Base-by-base conservation (phyloP, 129 eudicot species). In the Solidago caesia region DNA sequence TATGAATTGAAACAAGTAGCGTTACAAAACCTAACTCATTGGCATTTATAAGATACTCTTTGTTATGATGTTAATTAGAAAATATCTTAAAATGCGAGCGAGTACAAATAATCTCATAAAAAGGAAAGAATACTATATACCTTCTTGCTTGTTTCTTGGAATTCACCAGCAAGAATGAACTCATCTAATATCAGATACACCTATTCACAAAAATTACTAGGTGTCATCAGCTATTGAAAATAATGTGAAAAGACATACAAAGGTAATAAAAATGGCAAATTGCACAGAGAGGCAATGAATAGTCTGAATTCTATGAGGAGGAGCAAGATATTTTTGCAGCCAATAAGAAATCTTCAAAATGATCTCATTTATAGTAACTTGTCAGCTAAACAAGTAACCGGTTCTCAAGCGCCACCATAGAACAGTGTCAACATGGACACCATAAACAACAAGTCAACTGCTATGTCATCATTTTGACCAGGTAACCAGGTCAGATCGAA, bases 131-230 rank as follows among this genome's bases (percentile, higher is more conserved):
- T 7, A 29, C 4, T 0, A 48, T n/a, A 58, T 81, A 88, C 97
- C 97, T 82, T 88, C 72, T 91, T 91, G 87, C 97, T 91, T 4
- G 95, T 91, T 86, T 91, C 97, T 84, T 88, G 94, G 68, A 91
- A 92, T 77, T 91, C 97, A 41, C 97, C 97, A n/a, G 97, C 97
- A 80, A 91, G 91, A 78, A 91, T 91, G 77, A 91, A 91, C 82
- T 91, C 97, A 48, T 91, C 97, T 48, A 91, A 75, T 82, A 91
- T 91, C 77, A 91, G 84, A 47, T 88, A 91, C 14, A 91, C 97
- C 97, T 91, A 42, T 67, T 64, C 39, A 49, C 79, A 46, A 67
- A 60, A 44, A 75, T 3, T 61, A 68, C 26, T 14, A 44, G 0
- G 64, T 45, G 39, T 33, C 39, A 14, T 52, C n/a, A 77, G 75